Base-by-base conservation (phyloP, 2,329 filamentous ascomycete species). In the Mycogone perniciosa region DNA sequence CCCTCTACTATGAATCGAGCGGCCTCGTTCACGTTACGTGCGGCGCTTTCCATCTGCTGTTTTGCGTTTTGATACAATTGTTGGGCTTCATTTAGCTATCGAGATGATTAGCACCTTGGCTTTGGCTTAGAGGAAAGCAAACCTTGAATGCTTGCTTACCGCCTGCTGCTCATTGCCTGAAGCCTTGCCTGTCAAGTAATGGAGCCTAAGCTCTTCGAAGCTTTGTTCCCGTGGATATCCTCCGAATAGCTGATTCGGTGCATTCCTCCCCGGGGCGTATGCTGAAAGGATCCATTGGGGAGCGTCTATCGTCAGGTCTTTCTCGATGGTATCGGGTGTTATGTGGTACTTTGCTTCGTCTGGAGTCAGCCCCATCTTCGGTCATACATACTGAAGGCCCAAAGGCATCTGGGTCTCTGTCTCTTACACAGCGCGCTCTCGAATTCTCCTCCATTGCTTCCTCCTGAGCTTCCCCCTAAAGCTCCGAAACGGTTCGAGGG, bases 231-330 rank as follows among this genome's bases (percentile, higher is more conserved):
- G 79, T 5, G 81, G 76, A 41, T 76, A 77, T 1, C 89, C 90
- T 47, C 89, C 89, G 61, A 96, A 91, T 1, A 96, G 76, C 67
- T 96, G 89, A 13, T 82, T 81, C 0, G 91, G 91, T 1, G 86
- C 82, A 59, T 90, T 81, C 60, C 75, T 78, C 4, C 86, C 86
- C 0, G 91, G 90, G 0, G 84, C 88, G 67, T 96, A 97, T 26
- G 86, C 79, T 1, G 91, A 96, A 27, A 96, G 77, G 4, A 93
- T 85, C 87, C 91, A 97, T 74, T 81, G 71, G 13, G 92, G 92
- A 7, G 79, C 77, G 54, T 93, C 88, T 26, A 76, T 74, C 1
- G 76, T 80, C 42, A 95, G 74, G 62, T 95, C 89, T 48, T 71
- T 69, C 54, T 77, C 76, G 59, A 95, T 85, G 2, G 69, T 71